Conservation (phyloP, 495 filamentous ascomycete species). For the Rhizodiscina lignyota region DNA sequence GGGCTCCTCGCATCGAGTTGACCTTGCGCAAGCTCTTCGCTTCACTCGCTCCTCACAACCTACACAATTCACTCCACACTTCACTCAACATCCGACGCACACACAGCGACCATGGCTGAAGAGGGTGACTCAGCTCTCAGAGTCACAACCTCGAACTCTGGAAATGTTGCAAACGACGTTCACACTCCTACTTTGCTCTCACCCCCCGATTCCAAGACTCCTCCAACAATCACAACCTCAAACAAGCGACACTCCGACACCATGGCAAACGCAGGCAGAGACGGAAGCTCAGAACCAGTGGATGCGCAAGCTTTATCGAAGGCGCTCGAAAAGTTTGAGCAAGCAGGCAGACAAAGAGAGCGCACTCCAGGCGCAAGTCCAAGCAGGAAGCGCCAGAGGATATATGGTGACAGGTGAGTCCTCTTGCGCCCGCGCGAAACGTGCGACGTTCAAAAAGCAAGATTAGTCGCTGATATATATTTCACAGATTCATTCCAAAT, state of each 20-base stretch:
- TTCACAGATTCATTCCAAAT: constrained; percentile 77
- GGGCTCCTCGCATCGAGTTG: too few relatives aligned
- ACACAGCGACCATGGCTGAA: too few relatives aligned
- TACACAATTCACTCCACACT: too few relatives aligned
- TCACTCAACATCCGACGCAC: too few relatives aligned
- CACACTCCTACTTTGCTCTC: constrained; percentile 20
- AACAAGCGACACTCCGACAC: constrained; percentile 23
- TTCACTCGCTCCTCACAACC: too few relatives aligned
- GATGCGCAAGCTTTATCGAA: constrained; percentile 44
- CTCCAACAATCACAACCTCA: constrained; percentile 22
- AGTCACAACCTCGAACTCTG: neutral
- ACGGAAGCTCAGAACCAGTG: constrained; percentile 35
- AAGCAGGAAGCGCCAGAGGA: constrained; percentile 69
- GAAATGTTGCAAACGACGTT: constrained; percentile 1
- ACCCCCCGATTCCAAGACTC: constrained; percentile 27
- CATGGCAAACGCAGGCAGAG: constrained; percentile 12
- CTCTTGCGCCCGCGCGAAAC: too few relatives aligned
- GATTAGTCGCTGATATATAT: constrained; percentile 3
- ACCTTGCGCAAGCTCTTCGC: too few relatives aligned
- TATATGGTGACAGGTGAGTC: constrained; percentile 66
- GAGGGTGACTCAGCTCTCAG: neutral
- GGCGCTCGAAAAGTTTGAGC: constrained; percentile 46
- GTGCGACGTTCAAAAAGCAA: too few relatives aligned
- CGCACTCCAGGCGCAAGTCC: constrained; percentile 61
- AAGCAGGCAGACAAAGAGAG: constrained; percentile 43